Base-by-base conservation (phyloP, 2,329 filamentous ascomycete genomes). In the Lasiodiplodia theobromae region DNA sequence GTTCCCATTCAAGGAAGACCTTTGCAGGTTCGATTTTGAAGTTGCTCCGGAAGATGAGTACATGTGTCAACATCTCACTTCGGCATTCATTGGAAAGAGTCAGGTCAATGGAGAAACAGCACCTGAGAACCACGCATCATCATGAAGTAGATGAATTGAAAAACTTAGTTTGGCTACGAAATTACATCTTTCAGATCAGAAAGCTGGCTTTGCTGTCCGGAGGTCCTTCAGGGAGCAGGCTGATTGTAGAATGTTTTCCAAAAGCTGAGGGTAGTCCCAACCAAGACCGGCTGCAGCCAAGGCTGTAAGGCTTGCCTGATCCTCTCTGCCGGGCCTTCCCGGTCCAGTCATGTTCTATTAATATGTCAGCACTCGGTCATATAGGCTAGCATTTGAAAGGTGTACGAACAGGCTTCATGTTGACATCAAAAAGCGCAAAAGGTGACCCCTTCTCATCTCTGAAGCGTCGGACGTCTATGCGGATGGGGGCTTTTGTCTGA, bases 11-110 rank as follows among this genome's bases (percentile, higher is more conserved):
- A 84, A 82, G 21, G 85, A 87, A 63, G 85, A 87, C 68, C 74
- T 87, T 1, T 79, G 80, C 18, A 77, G 86, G 21, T 87, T 87
- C 71, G 86, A 87, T 71, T 87, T 87, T 70, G 85, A 87, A 66
- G 82, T 86, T 25, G 80, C 81, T 3, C 69, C 74, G 11, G 79
- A 79, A 53, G 81, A 82, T 69, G 78, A 82, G 34, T 40, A 66
- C 31, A 38, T 66, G 49, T 44, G 49, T 47, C 51, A 56, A n/a
- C 18, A 38, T 37, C 6, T 64, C 7, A 25, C 60, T 34, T 64
- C 60, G 16, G 60, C 44, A 3, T 16, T 64, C 18, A 7, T 64
- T 4, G 38, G 47, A 12, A 52, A 49, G 47, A 6, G 28, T 3
- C 7, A 56, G 16, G 28, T 25, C 10, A 28, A 21, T 10, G 56